A percentile compares a stretch with the other conserved stretches of the same genome.
Conservation (phyloP, 495 filamentous ascomycete species). For the Sabuloglossum arenarium region DNA sequence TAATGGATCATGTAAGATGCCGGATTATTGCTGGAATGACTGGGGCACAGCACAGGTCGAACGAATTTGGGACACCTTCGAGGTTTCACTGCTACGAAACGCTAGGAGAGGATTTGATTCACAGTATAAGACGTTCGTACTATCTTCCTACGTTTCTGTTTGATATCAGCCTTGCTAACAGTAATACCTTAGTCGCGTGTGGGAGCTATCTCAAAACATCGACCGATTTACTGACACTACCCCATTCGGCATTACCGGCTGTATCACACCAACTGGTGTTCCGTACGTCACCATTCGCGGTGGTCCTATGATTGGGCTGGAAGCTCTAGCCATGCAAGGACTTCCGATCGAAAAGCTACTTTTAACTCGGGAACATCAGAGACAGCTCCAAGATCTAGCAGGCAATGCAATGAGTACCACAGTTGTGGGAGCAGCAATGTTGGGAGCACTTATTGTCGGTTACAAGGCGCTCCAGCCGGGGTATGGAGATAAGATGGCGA, state of each 20-base stretch:
- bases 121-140: conserved; percentile 38
- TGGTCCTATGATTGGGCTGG: conserved; percentile 40
- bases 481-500: neutral
- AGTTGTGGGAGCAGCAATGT: conserved; percentile 41
- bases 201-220: conserved; percentile 61
- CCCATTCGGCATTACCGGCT: conserved; percentile 37
- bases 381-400: conserved; percentile 47
- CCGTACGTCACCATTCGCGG: conserved; percentile 41
- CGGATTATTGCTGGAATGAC: conserved; percentile 32
- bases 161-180: neutral
- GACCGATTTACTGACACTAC: conserved; percentile 32
- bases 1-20: conserved; percentile 25
- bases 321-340: conserved; percentile 51
- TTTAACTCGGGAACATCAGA: conserved; percentile 39
- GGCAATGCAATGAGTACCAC: conserved; percentile 76
- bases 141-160: neutral
- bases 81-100: conserved; percentile 35
- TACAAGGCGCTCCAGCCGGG: conserved; percentile 17
- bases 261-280: conserved; percentile 49
- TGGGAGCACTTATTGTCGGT: conserved; percentile 29
- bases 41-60: conserved; percentile 28
- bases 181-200: conserved; percentile 22
- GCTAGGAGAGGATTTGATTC: conserved; percentile 29
- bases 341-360: conserved; percentile 40
- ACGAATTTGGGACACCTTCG: conserved; percentile 45